These are phyloP conservation scores for Phyllosticta citrichinensis DNA, from an alignment of 2,329 filamentous ascomycete species.

Conservation along the genomic window DNA sequence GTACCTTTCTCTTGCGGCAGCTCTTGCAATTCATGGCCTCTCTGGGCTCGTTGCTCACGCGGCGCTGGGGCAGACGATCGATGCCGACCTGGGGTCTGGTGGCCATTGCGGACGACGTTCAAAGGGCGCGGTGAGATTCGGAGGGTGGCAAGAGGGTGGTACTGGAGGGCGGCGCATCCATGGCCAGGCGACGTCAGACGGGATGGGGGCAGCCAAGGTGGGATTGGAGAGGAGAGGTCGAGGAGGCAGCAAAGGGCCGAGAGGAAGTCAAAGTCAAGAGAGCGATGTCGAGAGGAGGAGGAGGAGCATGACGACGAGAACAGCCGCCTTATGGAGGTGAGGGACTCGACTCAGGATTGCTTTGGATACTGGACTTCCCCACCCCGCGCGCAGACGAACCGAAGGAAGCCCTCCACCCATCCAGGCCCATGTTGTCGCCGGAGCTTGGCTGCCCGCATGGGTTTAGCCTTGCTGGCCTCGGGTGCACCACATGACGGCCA, in stretches of 20 bases:
- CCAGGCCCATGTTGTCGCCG: constrained; percentile 2
- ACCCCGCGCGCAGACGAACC: constrained; percentile 4
- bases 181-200: not conserved
- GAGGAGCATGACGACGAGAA: not conserved
- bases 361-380: constrained; percentile 7
- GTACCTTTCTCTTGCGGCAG: constrained; percentile 83
- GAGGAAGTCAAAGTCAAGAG: not conserved
- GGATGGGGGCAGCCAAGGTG: not conserved
- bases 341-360: constrained; percentile 6
- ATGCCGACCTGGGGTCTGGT: constrained; percentile 71
- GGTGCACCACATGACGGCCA: constrained; percentile 7
- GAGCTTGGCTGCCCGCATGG: constrained; percentile 1
- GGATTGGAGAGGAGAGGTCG: not conserved
- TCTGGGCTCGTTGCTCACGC: constrained; percentile 63
- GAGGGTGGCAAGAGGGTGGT: not conserved
- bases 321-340: not conserved
- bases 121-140: not conserved
- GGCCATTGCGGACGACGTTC: constrained; percentile 1
- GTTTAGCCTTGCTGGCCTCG: constrained; percentile 3
- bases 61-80: constrained; percentile 63
- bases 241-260: not conserved
- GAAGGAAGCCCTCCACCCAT: not conserved
- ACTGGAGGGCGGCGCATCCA: not conserved
- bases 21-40: constrained; percentile 96
- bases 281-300: not conserved